phyloP scores from a whole-genome alignment of 1,284 basidiomycete species.

The Sporisorium scitamineum region DNA sequence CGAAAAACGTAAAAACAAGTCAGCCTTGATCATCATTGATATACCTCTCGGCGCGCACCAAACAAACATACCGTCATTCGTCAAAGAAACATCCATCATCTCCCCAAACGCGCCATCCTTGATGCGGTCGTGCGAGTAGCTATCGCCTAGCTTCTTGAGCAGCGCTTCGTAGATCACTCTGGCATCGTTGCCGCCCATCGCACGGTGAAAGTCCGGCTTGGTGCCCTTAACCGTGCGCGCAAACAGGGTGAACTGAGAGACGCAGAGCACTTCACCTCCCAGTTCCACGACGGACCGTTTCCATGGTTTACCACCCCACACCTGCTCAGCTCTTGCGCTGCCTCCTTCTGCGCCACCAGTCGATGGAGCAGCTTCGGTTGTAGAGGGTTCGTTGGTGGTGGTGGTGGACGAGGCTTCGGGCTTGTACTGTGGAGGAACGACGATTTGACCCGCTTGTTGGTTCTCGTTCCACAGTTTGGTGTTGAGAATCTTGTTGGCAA shows the following conservation, averaged over 20 bases:
- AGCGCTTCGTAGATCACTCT: conserved; percentile 57
- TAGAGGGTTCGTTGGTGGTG: background rate
- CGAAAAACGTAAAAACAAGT: background rate
- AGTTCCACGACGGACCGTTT: conserved; percentile 59
- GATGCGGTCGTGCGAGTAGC: conserved; percentile 50
- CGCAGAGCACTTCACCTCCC: conserved; percentile 64
- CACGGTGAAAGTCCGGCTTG: conserved; percentile 66
- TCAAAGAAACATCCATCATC: conserved; percentile 67
- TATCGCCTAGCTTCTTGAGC: conserved; percentile 47
- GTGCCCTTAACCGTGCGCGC: conserved; percentile 64
- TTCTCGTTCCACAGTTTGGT: conserved; percentile 65
- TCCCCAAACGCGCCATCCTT: conserved; percentile 65
- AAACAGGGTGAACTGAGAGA: conserved; percentile 67
- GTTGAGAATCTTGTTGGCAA: conserved; percentile 58
- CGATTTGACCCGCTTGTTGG: conserved; percentile 37
- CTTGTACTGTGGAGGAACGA: conserved; percentile 45
- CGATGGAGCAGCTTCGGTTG: background rate
- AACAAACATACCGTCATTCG: conserved; percentile 58
- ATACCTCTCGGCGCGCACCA: background rate
- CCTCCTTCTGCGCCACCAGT: background rate
- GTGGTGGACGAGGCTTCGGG: conserved; percentile 12
- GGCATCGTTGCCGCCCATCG: conserved; percentile 57
- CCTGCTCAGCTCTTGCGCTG: conserved; percentile 46
- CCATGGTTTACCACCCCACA: conserved; percentile 64
- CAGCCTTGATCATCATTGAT: background rate